Percentiles rank a stretch among this genome's conserved stretches.
phyloP scores from a whole-genome alignment of 805 yeast species.

The Myxozyma sirexii region DNA sequence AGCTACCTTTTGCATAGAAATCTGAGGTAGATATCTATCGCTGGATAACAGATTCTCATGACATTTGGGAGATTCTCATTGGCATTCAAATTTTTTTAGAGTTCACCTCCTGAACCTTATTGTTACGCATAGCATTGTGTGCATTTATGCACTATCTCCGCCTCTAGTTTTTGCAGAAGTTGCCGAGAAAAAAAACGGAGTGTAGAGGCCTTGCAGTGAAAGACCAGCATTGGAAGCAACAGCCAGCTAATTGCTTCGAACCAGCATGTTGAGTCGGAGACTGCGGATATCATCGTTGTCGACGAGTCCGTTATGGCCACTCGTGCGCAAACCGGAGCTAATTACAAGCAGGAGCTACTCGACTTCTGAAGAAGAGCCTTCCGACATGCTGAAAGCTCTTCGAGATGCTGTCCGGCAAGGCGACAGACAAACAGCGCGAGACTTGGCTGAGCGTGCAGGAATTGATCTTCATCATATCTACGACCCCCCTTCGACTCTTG shows the following conservation, averaged over 20 bases:
- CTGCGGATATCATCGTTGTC: conserved; percentile 1
- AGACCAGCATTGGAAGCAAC: neutral
- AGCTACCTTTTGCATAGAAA: neutral
- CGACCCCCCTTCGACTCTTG: neutral
- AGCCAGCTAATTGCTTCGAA: neutral
- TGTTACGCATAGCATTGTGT: neutral
- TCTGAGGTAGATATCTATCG: neutral
- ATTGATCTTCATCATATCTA: neutral
- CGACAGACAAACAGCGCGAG: neutral
- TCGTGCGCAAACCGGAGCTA: neutral
- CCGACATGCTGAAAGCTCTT: neutral
- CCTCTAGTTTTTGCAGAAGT: too few relatives aligned
- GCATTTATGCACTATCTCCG: neutral
- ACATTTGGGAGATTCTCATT: conserved; percentile 2
- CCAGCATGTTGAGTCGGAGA: conserved; percentile 1
- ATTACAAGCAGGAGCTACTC: too few relatives aligned
- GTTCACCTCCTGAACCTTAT: neutral
- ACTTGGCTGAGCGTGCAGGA: neutral
- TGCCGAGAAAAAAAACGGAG: neutral
- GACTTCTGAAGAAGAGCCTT: neutral
- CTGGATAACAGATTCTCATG: neutral
- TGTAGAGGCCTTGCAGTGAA: neutral
- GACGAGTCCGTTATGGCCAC: neutral
- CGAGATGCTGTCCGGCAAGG: neutral
- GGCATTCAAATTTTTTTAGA: neutral